Conservation (phyloP, 108 stramenopile genomes). For the Discostella pseudostelligera region DNA sequence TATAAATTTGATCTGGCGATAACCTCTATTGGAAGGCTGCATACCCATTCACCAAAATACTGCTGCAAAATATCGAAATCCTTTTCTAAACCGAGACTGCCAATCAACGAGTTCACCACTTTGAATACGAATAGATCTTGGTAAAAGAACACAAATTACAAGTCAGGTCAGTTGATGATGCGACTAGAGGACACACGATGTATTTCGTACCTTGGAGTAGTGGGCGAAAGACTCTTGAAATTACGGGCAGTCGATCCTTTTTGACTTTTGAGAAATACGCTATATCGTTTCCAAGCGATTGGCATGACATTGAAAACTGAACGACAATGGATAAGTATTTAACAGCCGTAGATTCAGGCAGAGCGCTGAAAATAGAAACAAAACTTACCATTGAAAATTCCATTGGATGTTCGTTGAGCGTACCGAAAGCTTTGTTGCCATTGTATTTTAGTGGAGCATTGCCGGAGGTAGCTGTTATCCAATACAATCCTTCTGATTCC, state of each 20-base stretch:
- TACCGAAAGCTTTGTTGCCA: conserved; percentile 14
- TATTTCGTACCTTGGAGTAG: conserved; percentile 45
- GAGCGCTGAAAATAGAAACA: background rate
- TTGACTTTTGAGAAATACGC: conserved; percentile 67
- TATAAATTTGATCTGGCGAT: conserved; percentile 51
- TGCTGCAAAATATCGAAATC: conserved; percentile 61
- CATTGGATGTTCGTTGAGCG: conserved; percentile 21
- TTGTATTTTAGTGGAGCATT: conserved; percentile 17
- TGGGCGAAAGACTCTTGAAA: conserved; percentile 67
- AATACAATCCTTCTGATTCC: conserved; percentile 49
- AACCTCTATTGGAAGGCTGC: conserved; percentile 51
- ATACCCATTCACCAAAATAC: conserved; percentile 84
- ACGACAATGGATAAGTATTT: background rate
- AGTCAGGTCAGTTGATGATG: no score
- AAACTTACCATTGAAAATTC: conserved; percentile 26
- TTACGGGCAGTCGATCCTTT: conserved; percentile 58
- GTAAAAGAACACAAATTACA: no score
- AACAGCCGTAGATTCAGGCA: background rate
- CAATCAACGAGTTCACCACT: conserved; percentile 63
- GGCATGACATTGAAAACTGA: conserved; percentile 44
- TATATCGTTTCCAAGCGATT: conserved; percentile 10
- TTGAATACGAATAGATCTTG: conserved; percentile 72
- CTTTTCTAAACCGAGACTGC: conserved; percentile 54
- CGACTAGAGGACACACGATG: background rate
- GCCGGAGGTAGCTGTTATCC: conserved; percentile 43